These are phyloP conservation scores for Truncatella angustata DNA, from an alignment of 2,329 filamentous ascomycete species.

Conservation along the genomic window DNA sequence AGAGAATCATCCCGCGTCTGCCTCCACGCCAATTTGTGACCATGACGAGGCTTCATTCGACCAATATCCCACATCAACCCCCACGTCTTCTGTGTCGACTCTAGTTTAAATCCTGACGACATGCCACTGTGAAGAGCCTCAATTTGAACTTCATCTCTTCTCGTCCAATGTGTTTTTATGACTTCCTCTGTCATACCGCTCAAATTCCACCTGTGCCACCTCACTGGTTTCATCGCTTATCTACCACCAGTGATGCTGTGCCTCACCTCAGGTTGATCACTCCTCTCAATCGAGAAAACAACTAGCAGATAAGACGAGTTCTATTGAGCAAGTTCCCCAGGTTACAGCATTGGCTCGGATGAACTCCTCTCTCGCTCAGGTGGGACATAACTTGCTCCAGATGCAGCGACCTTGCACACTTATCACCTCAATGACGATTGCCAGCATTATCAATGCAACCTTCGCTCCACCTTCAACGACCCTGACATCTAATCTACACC, in stretches of 20 bases:
- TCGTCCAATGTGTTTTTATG: no score
- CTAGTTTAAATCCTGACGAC: slow-evolving; percentile 20
- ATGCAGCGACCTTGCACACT: not conserved
- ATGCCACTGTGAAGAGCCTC: slow-evolving; percentile 13
- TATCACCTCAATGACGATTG: not conserved
- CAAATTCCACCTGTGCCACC: no score
- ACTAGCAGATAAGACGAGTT: no score
- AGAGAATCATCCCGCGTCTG: slow-evolving; percentile 3
- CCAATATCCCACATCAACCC: slow-evolving; percentile 19
- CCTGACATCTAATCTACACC: not conserved
- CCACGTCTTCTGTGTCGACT: slow-evolving; percentile 1
- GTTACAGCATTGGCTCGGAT: not conserved
- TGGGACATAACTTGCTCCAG: not conserved
- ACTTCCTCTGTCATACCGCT: no score
- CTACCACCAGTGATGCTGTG: no score
- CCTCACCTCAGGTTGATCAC: not conserved
- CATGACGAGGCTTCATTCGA: not conserved
- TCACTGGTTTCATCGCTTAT: no score
- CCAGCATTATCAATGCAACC: slow-evolving; percentile 5
- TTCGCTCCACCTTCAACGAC: no score
- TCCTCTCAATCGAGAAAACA: not conserved
- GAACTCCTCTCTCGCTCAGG: not conserved
- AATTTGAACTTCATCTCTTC: slow-evolving; percentile 1
- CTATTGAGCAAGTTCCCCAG: no score
- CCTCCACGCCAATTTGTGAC: not conserved